These are phyloP conservation scores for Chaetomidium leptoderma DNA, from an alignment of 495 filamentous ascomycete genomes.

Conservation along the genomic window DNA sequence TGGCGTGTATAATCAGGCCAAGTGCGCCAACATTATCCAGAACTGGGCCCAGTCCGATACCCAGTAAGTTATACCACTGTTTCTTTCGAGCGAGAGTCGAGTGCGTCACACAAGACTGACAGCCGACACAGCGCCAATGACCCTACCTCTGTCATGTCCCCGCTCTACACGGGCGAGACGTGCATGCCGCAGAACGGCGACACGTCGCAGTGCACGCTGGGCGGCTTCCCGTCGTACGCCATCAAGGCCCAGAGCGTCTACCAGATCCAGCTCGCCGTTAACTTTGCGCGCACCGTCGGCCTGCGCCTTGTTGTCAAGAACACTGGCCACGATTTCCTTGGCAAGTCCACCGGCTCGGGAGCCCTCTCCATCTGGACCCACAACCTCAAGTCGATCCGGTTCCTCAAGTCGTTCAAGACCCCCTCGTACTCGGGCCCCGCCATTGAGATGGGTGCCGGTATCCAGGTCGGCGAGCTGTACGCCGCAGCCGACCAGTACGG, in stretches of 20 bases:
- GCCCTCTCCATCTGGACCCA: slow-evolving; percentile 58
- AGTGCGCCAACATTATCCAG: slow-evolving; percentile 36
- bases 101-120: not conserved
- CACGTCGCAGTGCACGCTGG: slow-evolving; percentile 47
- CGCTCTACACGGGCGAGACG: slow-evolving; percentile 32
- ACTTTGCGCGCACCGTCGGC: slow-evolving; percentile 56
- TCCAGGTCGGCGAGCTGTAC: slow-evolving; percentile 52
- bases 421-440: slow-evolving; percentile 46
- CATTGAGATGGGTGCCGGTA: slow-evolving; percentile 56
- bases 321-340: slow-evolving; percentile 63
- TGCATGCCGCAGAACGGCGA: slow-evolving; percentile 36
- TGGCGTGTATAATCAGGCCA: slow-evolving; percentile 40
- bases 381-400: slow-evolving; percentile 33
- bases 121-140: slow-evolving; percentile 4
- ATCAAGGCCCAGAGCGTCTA: slow-evolving; percentile 52
- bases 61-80: slow-evolving; percentile 7
- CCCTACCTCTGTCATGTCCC: slow-evolving; percentile 21
- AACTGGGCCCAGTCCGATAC: slow-evolving; percentile 29
- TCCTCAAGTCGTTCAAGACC: slow-evolving; percentile 18
- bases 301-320: slow-evolving; percentile 61
- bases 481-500: slow-evolving; percentile 41
- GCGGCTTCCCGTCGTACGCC: slow-evolving; percentile 55
- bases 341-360: slow-evolving; percentile 48
- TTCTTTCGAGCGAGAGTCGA: not conserved
- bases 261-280: slow-evolving; percentile 55